These are phyloP conservation scores for Hygrophoropsis aurantiaca DNA, from an alignment of 768 basidiomycete species.

Conservation along the genomic window DNA sequence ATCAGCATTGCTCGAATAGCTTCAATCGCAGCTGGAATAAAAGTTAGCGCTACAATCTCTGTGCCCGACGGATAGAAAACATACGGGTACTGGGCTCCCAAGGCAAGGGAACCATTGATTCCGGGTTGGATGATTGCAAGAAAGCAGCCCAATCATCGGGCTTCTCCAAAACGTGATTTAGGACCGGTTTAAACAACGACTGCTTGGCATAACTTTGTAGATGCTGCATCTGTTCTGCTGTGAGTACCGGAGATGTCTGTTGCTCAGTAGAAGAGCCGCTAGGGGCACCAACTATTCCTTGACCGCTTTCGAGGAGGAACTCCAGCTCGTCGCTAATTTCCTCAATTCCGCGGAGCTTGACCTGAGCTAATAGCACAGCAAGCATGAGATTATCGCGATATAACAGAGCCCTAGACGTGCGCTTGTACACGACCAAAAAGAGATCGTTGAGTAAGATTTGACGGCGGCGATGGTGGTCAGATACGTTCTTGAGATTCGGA, in stretches of 20 bases:
- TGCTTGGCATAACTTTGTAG: conserved; percentile 72
- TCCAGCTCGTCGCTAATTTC: conserved; percentile 86
- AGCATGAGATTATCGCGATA: conserved; percentile 91
- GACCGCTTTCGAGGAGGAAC: conserved; percentile 88
- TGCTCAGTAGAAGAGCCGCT: conserved; percentile 34
- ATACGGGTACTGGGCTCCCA: conserved; percentile 80
- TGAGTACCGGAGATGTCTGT: conserved; percentile 47
- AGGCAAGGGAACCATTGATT: conserved; percentile 66
- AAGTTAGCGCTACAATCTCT: conserved; percentile 11
- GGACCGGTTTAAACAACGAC: conserved; percentile 75
- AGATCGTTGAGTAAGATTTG: conserved; percentile 84
- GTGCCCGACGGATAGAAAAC: conserved; percentile 37
- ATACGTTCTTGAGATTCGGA: conserved; percentile 79
- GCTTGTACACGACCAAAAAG: conserved; percentile 83
- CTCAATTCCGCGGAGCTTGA: conserved; percentile 78
- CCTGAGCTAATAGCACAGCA: conserved; percentile 85
- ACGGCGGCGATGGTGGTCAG: conserved; percentile 71
- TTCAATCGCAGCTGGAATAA: conserved; percentile 58
- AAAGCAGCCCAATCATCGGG: conserved; percentile 72
- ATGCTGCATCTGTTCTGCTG: conserved; percentile 66
- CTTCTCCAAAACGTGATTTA: conserved; percentile 57
- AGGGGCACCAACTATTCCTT: conserved; percentile 48
- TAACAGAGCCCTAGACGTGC: conserved; percentile 87
- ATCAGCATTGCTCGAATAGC: conserved; percentile 76
- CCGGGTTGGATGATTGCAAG: conserved; percentile 65